phyloP scores from a whole-genome alignment of 2,329 filamentous ascomycete genomes.

The Ascochyta koolunga region DNA sequence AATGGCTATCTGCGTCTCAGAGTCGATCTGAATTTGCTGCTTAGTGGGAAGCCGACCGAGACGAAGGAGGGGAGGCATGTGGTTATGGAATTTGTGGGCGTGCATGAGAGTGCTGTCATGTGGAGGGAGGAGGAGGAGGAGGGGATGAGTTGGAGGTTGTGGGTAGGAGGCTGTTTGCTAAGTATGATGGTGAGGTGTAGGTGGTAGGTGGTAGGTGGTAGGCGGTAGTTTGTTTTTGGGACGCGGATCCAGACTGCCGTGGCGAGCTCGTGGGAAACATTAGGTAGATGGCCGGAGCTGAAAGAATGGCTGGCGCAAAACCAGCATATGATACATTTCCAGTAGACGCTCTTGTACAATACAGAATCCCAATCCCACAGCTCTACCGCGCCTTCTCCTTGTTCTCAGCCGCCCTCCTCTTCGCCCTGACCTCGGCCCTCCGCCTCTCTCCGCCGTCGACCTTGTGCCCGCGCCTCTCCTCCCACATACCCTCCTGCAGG shows the following conservation, averaged over 20 bases:
- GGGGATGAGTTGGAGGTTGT: slow-evolving; percentile 25
- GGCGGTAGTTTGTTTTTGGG: too few relatives aligned
- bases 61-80: slow-evolving; percentile 13
- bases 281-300: too few relatives aligned
- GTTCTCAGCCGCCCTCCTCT: slow-evolving; percentile 79
- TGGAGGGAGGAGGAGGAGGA: slow-evolving; percentile 23
- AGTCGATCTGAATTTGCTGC: slow-evolving; percentile 34
- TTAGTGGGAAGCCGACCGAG: slow-evolving; percentile 30
- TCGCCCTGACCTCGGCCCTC: slow-evolving; percentile 82
- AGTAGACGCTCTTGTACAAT: slow-evolving; percentile 1
- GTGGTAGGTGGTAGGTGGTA: neutral
- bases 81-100: slow-evolving; percentile 34
- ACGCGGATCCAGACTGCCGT: too few relatives aligned
- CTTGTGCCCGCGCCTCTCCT: slow-evolving; percentile 84
- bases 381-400: slow-evolving; percentile 64
- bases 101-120: slow-evolving; percentile 24
- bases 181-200: slow-evolving; percentile 22
- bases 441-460: slow-evolving; percentile 95
- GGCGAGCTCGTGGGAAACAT: too few relatives aligned
- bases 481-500: slow-evolving; percentile 90
- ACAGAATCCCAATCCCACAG: neutral
- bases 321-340: slow-evolving; percentile 4
- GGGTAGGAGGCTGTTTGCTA: slow-evolving; percentile 24
- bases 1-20: slow-evolving; percentile 37
- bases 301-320: neutral